Conservation (phyloP, 2,329 filamentous ascomycete genomes). For the Emergomyces africanus region DNA sequence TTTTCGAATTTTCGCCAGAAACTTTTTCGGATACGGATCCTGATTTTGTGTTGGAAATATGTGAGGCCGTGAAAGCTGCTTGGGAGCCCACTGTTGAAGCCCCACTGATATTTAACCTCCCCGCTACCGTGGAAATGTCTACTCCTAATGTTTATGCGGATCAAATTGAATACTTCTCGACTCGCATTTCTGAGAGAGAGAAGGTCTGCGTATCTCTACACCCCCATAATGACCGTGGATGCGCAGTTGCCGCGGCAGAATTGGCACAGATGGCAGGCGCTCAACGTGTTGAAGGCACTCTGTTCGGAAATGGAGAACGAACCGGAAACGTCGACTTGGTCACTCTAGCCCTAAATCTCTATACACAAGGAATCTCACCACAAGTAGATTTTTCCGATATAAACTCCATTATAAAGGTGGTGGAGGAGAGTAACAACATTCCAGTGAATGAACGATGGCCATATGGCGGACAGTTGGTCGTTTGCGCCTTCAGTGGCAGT, state of each 20-base stretch:
- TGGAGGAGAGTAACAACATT: slow-evolving; percentile 90
- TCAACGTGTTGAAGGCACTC: slow-evolving; percentile 82
- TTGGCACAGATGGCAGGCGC: slow-evolving; percentile 93
- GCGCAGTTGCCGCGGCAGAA: slow-evolving; percentile 78
- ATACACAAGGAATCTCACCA: slow-evolving; percentile 80
- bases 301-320: slow-evolving; percentile 90
- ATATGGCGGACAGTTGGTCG: slow-evolving; percentile 83
- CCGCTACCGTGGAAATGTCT: slow-evolving; percentile 87
- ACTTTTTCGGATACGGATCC: slow-evolving; percentile 80
- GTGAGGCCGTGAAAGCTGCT: slow-evolving; percentile 84
- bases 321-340: slow-evolving; percentile 95
- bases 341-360: slow-evolving; percentile 82
- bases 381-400: slow-evolving; percentile 88
- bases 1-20: slow-evolving; percentile 38
- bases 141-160: slow-evolving; percentile 95
- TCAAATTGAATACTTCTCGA: slow-evolving; percentile 91
- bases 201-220: slow-evolving; percentile 84
- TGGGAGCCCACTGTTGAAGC: slow-evolving; percentile 72
- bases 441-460: slow-evolving; percentile 80
- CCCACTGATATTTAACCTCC: slow-evolving; percentile 92
- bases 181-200: slow-evolving; percentile 68
- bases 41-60: slow-evolving; percentile 71
- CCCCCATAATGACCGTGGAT: slow-evolving; percentile 89
- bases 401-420: slow-evolving; percentile 69
- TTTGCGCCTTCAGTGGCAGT: slow-evolving; percentile 79